A percentile compares a stretch with the other conserved stretches of the same genome.
phyloP scores from a whole-genome alignment of 2,329 filamentous ascomycete genomes.

The Penicillium brasilianum region DNA sequence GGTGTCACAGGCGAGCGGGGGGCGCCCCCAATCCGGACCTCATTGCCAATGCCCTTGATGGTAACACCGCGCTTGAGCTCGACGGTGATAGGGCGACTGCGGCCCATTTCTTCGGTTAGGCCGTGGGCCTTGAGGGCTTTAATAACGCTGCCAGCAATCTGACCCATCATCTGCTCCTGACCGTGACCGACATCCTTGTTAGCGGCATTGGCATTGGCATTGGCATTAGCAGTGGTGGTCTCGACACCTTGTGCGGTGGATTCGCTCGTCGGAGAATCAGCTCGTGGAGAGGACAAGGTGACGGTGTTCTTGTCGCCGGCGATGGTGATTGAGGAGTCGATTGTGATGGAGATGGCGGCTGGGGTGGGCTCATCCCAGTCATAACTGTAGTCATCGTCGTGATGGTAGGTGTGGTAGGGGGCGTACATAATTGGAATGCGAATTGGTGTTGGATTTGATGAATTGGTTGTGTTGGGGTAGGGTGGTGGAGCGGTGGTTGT shows the following conservation, averaged over 20 bases:
- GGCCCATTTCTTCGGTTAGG: neutral
- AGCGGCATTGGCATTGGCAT: no score
- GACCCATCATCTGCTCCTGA: neutral
- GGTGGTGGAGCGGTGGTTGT: constrained; percentile 30
- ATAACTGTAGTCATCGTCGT: constrained; percentile 9
- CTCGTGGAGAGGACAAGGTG: constrained; percentile 20
- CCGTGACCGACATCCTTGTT: neutral
- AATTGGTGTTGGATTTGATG: constrained; percentile 11
- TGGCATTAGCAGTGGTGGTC: neutral
- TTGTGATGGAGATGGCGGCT: constrained; percentile 37
- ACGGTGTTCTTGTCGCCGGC: constrained; percentile 42
- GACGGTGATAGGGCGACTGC: neutral
- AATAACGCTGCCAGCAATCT: neutral
- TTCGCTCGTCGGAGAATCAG: neutral
- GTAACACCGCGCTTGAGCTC: neutral
- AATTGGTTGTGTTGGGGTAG: constrained; percentile 27
- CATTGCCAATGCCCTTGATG: neutral
- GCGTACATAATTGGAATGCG: constrained; percentile 10
- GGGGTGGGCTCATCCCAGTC: constrained; percentile 25
- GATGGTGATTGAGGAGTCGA: constrained; percentile 44
- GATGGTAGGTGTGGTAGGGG: neutral
- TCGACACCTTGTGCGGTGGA: neutral
- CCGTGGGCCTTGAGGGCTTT: neutral
- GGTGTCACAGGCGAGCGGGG: neutral
- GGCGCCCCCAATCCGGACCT: neutral